These are phyloP conservation scores for Xylaria sp. DNA, from an alignment of 2,329 filamentous ascomycete species.

Conservation along the genomic window DNA sequence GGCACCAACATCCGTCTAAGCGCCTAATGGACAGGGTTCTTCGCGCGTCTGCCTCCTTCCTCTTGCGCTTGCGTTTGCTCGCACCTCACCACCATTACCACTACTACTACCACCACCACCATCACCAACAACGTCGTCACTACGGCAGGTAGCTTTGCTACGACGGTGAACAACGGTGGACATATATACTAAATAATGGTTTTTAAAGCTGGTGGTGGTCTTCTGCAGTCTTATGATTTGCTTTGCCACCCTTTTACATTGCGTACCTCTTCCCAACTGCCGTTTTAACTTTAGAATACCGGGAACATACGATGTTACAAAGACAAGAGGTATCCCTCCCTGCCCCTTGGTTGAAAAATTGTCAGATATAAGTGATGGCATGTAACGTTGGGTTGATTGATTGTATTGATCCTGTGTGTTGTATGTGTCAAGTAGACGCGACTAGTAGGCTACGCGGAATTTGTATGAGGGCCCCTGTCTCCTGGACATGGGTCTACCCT, in stretches of 20 bases:
- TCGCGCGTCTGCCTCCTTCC: background rate
- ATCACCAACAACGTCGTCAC: too few species aligned
- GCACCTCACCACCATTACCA: slow-evolving; percentile 2
- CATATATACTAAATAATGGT: background rate
- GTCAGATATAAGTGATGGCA: too few species aligned
- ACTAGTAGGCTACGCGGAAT: too few species aligned
- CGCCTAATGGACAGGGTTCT: background rate
- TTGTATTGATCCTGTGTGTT: too few species aligned
- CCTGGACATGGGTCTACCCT: too few species aligned
- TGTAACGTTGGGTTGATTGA: too few species aligned
- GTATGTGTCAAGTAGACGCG: too few species aligned
- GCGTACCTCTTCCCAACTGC: background rate
- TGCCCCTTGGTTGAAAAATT: background rate
- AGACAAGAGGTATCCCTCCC: background rate
- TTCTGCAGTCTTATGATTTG: slow-evolving; percentile 3
- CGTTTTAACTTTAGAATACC: slow-evolving; percentile 2
- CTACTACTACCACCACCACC: too few species aligned
- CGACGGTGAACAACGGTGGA: too few species aligned
- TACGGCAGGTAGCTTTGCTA: too few species aligned
- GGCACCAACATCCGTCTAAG: slow-evolving; percentile 1
- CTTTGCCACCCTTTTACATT: background rate
- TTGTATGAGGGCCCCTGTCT: too few species aligned
- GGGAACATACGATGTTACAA: slow-evolving; percentile 18
- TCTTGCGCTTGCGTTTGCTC: slow-evolving; percentile 8
- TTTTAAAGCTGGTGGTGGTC: background rate